These are phyloP conservation scores for Diaporthe citri DNA, from an alignment of 2,329 filamentous ascomycete genomes.

Conservation along the genomic window DNA sequence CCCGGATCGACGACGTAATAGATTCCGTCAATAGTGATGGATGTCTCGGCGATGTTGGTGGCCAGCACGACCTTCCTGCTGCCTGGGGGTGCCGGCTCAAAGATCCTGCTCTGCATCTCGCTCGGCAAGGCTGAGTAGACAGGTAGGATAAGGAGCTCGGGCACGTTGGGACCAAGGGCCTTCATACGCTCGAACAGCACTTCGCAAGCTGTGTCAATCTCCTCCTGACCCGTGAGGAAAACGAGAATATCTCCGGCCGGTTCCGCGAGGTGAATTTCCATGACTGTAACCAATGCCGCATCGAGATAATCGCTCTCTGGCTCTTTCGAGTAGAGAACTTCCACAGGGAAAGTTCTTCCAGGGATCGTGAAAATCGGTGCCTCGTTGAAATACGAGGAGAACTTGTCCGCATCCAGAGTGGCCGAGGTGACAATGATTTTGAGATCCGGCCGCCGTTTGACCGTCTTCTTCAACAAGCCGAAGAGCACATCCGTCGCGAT, in stretches of 20 bases:
- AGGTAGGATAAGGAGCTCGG: conserved; percentile 91
- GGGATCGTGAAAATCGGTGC: conserved; percentile 98
- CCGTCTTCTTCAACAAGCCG: conserved; percentile 91
- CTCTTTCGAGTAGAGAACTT: conserved; percentile 94
- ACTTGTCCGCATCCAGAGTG: conserved; percentile 96
- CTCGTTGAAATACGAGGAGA: conserved; percentile 94
- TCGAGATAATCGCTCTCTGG: conserved; percentile 97
- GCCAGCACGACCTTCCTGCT: conserved; percentile 95
- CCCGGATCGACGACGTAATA: conserved; percentile 98
- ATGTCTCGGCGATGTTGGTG: conserved; percentile 98
- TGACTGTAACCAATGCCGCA: conserved; percentile 92
- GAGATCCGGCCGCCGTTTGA: conserved; percentile 86
- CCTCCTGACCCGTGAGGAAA: conserved; percentile 96
- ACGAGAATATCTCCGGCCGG: conserved; percentile 94
- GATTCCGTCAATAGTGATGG: conserved; percentile 97
- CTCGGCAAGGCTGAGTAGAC: conserved; percentile 96
- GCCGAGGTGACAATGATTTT: conserved; percentile 98
- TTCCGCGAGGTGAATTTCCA: conserved; percentile 97
- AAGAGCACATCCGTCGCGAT: conserved; percentile 97
- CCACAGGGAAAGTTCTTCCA: conserved; percentile 93
- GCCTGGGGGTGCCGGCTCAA: conserved; percentile 90
- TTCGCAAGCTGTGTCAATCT: conserved; percentile 95
- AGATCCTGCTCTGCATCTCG: conserved; percentile 94
- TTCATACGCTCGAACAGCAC: conserved; percentile 97
- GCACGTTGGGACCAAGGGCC: conserved; percentile 88